phyloP scores from a whole-genome alignment of 495 filamentous ascomycete genomes.

The Physcia stellaris region DNA sequence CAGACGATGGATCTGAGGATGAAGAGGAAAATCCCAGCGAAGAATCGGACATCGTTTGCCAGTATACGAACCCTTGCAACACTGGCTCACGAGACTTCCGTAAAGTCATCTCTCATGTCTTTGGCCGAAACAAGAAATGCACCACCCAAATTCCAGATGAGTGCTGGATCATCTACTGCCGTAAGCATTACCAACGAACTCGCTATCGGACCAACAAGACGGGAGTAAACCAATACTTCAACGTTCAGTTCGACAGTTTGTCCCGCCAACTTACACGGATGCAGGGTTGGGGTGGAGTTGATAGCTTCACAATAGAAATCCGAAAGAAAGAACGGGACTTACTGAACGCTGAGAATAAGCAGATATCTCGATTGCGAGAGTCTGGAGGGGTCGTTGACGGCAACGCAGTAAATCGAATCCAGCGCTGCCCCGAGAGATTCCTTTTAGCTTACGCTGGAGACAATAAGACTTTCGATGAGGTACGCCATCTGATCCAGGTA shows the following conservation, averaged over 20 bases:
- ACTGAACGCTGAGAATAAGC: not conserved
- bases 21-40: too few relatives aligned
- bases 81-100: constrained; percentile 22
- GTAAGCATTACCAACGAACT: constrained; percentile 74
- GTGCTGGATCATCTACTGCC: constrained; percentile 60
- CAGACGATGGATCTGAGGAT: too few relatives aligned
- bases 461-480: constrained; percentile 20
- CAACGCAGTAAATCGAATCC: constrained; percentile 15
- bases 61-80: not conserved
- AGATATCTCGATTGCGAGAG: not conserved
- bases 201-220: constrained; percentile 43
- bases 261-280: constrained; percentile 42
- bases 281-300: constrained; percentile 43
- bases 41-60: too few relatives aligned
- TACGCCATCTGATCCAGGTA: constrained; percentile 17
- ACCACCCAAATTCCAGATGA: constrained; percentile 51
- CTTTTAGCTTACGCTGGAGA: constrained; percentile 17
- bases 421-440: constrained; percentile 21
- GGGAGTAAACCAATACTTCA: constrained; percentile 38
- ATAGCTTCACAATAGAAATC: constrained; percentile 19
- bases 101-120: constrained; percentile 73
- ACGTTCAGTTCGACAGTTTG: constrained; percentile 46
- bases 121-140: constrained; percentile 74
- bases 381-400: not conserved
- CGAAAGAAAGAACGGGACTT: constrained; percentile 13